Percentiles rank a stretch among this genome's conserved stretches.
phyloP scores from a whole-genome alignment of 768 basidiomycete species.

The Tephrocybe sp. region DNA sequence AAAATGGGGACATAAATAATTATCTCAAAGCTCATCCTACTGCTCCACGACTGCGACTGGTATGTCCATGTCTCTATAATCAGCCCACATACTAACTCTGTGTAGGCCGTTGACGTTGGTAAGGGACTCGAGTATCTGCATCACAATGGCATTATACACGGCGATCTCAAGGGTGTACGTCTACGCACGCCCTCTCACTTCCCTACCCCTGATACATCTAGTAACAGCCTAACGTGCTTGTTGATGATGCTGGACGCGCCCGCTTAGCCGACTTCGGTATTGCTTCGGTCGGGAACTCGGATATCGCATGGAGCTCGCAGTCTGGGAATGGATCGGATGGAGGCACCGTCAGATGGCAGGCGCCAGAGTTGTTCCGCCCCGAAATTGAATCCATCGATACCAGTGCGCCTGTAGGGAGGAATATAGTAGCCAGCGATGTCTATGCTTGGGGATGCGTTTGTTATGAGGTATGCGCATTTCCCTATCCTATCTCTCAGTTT shows the following conservation, averaged over 20 bases:
- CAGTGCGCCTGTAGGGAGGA: too few relatives aligned
- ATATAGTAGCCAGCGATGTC: not conserved
- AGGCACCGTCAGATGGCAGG: conserved; percentile 2
- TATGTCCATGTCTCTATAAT: too few relatives aligned
- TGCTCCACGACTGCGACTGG: not conserved
- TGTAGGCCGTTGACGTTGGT: not conserved
- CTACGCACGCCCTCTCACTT: too few relatives aligned
- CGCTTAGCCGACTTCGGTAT: too few relatives aligned
- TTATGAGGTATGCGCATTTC: conserved; percentile 6
- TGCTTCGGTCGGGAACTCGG: not conserved
- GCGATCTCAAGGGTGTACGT: too few relatives aligned
- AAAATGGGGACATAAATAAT: too few relatives aligned
- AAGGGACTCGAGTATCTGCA: conserved; percentile 1
- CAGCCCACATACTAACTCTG: too few relatives aligned
- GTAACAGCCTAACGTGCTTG: not conserved
- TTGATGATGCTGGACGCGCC: not conserved
- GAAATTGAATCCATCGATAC: too few relatives aligned
- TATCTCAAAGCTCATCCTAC: not conserved
- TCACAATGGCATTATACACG: not conserved
- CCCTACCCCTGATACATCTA: too few relatives aligned
- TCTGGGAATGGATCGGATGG: not conserved
- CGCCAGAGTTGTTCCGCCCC: conserved; percentile 4
- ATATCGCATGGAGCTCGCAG: conserved; percentile 1
- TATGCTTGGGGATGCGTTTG: too few relatives aligned
- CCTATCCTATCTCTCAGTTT: too few relatives aligned